Base-by-base conservation (phyloP, 495 filamentous ascomycete species). In the Geopyxis carbonaria region DNA sequence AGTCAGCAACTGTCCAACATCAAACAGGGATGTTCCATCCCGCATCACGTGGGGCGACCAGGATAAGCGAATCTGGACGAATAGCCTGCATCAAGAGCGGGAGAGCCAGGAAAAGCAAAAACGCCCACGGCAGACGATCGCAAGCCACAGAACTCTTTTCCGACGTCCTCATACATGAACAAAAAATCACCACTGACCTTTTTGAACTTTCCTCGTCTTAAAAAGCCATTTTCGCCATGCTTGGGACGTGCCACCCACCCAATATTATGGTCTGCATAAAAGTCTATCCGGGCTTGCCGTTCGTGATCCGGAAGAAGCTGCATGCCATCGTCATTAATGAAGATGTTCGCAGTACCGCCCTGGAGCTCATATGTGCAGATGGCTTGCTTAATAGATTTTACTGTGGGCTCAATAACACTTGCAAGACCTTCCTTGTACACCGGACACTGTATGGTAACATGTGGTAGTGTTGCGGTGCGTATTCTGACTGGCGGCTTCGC, bases 301-400 rank as follows among this genome's bases (percentile, higher is more conserved):
- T 67, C 60, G 8, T 61, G 42, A 10, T 32, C 39, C n/a, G 33
- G 45, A 21, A 74, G 64, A 13, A 83, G 60, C 53, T 83, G 80
- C 28, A 84, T 60, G 41, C 79, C 78, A 47, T 84, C 78, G 49
- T 84, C 78, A 54, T 84, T 82, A 59, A 84, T 67, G 48, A 84
- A 80, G 58, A 84, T 70, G 50, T 83, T 83, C 9, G 78, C 78
- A 0, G 78, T 80, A 20, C 78, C 78, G 40, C 78, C 78, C 54
- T 83, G 78, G 28, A 83, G 64, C 48, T 84, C 78, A 52, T 84
- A 84, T 0, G 78, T 81, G 42, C 36, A 47, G n/a, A 61, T 59
- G 22, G 58, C 58, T 21, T 48, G 37, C 19, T 51, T 53, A 18
- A 61, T 44, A 43, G 55, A 58, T 13, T 47, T 59, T 27, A 61